Conservation (phyloP, 2,329 filamentous ascomycete genomes). For the Aspergillus quadrilineatus region DNA sequence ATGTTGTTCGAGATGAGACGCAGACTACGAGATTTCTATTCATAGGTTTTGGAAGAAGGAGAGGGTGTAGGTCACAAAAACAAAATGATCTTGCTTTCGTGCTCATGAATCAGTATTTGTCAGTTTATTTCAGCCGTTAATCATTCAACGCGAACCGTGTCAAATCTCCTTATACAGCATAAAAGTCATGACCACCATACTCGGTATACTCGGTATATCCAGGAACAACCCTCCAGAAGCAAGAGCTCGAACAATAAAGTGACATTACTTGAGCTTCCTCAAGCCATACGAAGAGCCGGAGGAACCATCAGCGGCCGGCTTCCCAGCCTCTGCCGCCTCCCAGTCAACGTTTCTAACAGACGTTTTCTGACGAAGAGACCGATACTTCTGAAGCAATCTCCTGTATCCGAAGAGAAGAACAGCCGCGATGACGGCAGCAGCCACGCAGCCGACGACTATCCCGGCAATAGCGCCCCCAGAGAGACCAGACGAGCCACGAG, state of each 20-base stretch:
- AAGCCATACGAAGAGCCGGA: conserved; percentile 3
- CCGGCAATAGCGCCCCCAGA: conserved; percentile 46
- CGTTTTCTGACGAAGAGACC: conserved; percentile 12
- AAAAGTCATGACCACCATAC: too few species aligned
- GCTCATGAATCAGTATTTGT: too few species aligned
- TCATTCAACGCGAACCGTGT: too few species aligned
- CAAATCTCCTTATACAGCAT: too few species aligned
- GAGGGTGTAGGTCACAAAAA: too few species aligned
- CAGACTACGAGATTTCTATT: too few species aligned
- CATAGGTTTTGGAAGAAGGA: too few species aligned
- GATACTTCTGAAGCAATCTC: conserved; percentile 17
- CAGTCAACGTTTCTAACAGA: conserved; percentile 17
- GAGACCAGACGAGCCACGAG: conserved; percentile 25
- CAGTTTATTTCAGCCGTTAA: too few species aligned
- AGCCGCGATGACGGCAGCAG: conserved; percentile 18
- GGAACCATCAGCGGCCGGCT: conserved; percentile 1
- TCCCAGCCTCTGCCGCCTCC: conserved; percentile 8
- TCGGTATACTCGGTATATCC: background rate
- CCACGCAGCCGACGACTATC: conserved; percentile 36
- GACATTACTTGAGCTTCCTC: conserved; percentile 9
- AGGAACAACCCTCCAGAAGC: background rate
- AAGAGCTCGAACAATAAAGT: background rate
- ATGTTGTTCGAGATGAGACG: too few species aligned
- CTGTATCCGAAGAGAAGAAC: conserved; percentile 22
- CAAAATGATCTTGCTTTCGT: too few species aligned